Evolutionary conservation across 2,329 filamentous ascomycete species (phyloP).

Genomic region (Alternaria longipes): DNA sequence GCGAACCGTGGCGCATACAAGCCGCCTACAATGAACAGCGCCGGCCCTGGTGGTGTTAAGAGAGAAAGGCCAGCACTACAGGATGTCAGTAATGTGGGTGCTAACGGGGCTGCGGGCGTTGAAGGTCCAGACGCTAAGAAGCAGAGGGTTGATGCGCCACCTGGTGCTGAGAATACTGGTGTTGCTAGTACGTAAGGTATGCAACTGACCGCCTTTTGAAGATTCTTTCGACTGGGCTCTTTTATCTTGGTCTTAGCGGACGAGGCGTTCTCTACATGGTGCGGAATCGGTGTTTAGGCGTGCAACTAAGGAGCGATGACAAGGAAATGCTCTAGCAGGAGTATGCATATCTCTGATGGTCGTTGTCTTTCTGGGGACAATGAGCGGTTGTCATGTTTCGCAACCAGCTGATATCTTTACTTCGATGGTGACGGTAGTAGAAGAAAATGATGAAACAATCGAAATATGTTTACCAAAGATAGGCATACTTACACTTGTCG

Average conservation of each 20-base stretch:
- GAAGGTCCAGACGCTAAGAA: conserved; percentile 55
- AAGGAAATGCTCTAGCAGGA: not conserved
- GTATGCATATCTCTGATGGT: not conserved
- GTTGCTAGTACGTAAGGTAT: conserved; percentile 8
- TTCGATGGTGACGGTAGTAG: not conserved
- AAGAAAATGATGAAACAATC: not conserved
- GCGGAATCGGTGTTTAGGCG: not conserved
- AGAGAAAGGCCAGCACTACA: conserved; percentile 51
- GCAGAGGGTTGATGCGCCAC: conserved; percentile 44
- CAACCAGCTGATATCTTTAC: not conserved
- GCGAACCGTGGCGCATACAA: conserved; percentile 57
- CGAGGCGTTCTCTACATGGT: not conserved
- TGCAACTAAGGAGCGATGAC: not conserved
- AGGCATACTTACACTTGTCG: not conserved
- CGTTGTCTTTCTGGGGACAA: not conserved
- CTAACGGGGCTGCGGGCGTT: conserved; percentile 22
- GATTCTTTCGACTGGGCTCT: not conserved
- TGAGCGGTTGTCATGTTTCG: not conserved
- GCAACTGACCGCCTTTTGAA: not conserved
- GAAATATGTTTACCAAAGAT: not conserved
- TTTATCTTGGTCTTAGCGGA: not conserved
- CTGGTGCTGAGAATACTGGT: conserved; percentile 33
- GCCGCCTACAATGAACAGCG: conserved; percentile 50
- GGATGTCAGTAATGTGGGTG: conserved; percentile 58
- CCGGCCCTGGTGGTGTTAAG: conserved; percentile 26